These are phyloP conservation scores for Penicillium daleae DNA, from an alignment of 495 filamentous ascomycete genomes.

Conservation along the genomic window DNA sequence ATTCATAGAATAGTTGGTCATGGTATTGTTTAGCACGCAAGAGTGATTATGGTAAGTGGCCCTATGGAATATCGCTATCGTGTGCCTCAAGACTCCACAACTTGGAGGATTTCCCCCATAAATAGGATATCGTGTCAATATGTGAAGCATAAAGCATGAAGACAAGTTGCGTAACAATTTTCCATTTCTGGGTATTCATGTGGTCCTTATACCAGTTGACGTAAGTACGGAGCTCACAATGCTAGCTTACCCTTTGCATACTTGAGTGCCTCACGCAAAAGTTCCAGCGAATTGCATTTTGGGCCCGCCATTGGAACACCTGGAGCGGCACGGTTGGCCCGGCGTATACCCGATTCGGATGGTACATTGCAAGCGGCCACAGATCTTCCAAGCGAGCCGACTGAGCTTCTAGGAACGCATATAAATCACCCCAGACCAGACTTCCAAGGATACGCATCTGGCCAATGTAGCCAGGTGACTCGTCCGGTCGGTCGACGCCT, in stretches of 20 bases:
- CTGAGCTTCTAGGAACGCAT: constrained; percentile 21
- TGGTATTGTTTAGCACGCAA: no score
- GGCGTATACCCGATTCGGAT: constrained; percentile 40
- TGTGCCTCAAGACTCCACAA: no score
- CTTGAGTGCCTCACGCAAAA: not conserved
- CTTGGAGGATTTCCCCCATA: no score
- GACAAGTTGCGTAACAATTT: no score
- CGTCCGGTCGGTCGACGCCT: not conserved
- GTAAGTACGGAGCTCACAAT: not conserved
- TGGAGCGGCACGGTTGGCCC: constrained; percentile 24
- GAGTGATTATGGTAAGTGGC: no score
- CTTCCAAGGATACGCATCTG: constrained; percentile 38
- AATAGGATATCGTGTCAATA: no score
- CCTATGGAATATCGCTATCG: no score
- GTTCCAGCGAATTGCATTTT: not conserved
- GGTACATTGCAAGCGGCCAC: constrained; percentile 36
- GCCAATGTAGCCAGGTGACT: constrained; percentile 21
- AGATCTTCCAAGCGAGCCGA: constrained; percentile 23
- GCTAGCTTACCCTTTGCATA: not conserved
- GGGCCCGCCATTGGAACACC: not conserved
- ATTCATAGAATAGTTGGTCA: no score
- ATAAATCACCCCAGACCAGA: constrained; percentile 42
- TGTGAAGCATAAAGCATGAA: no score
- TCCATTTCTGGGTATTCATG: not conserved
- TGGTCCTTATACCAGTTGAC: not conserved